phyloP scores from a whole-genome alignment of 2,329 filamentous ascomycete species.

The Septoria petroselini region DNA sequence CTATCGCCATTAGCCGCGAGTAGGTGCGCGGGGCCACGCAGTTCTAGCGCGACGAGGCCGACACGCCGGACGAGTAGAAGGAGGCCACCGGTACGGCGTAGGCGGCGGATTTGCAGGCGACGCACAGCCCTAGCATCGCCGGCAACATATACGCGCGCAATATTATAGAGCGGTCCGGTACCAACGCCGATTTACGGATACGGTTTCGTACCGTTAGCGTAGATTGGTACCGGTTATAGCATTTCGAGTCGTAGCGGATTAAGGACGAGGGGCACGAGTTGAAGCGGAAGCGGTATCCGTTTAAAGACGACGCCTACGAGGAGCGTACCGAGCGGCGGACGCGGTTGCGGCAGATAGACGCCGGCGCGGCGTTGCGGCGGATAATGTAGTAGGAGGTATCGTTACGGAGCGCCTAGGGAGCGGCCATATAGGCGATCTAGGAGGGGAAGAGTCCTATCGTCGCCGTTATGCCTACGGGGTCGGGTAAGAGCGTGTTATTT shows the following conservation, averaged over 20 bases:
- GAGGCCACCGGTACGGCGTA: not conserved
- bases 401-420: slow-evolving; percentile 10
- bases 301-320: slow-evolving; percentile 6
- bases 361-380: not conserved
- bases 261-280: slow-evolving; percentile 1
- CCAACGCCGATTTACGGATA: not conserved
- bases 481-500: not conserved
- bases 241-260: slow-evolving; percentile 7
- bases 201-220: slow-evolving; percentile 12
- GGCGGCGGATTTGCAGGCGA: slow-evolving; percentile 13
- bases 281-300: slow-evolving; percentile 9
- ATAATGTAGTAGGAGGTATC: slow-evolving; percentile 11
- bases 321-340: slow-evolving; percentile 3
- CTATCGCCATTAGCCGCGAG: slow-evolving; percentile 17
- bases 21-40: slow-evolving; percentile 9
- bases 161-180: slow-evolving; percentile 6
- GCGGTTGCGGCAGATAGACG: slow-evolving; percentile 7
- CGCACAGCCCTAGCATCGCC: slow-evolving; percentile 9
- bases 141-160: slow-evolving; percentile 12
- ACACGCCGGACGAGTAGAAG: not conserved
- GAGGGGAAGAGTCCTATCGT: no score
- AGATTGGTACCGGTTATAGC: slow-evolving; percentile 13
- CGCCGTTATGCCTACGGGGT: no score
- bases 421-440: slow-evolving; percentile 11
- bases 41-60: slow-evolving; percentile 13